Percentiles rank a stretch among this genome's conserved stretches.
phyloP scores from a whole-genome alignment of 306 rosid genomes.

The Gillenia trifoliata region DNA sequence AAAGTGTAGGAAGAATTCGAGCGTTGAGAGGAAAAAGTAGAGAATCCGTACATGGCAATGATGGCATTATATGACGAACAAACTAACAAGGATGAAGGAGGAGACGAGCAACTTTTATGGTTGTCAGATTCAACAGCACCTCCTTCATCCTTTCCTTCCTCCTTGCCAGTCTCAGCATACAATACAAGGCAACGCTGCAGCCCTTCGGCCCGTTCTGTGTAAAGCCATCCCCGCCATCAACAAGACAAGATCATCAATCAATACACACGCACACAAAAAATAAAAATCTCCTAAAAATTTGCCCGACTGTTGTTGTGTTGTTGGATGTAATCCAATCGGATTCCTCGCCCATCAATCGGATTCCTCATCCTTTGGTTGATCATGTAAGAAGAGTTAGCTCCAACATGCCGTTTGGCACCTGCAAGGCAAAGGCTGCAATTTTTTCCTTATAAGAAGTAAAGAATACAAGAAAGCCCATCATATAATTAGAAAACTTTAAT shows the following conservation, averaged over 20 bases:
- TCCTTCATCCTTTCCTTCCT: not conserved
- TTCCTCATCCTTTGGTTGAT: not conserved
- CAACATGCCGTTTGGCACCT: not conserved
- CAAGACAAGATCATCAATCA: not conserved
- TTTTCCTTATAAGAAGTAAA: not conserved
- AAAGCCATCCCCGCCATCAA: not conserved
- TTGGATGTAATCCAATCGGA: not conserved
- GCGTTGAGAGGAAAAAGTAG: not conserved
- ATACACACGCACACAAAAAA: no score
- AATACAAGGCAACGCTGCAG: not conserved
- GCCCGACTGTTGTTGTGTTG: not conserved
- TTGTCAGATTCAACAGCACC: not conserved
- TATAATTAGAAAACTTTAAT: not conserved
- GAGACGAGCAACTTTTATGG: no score
- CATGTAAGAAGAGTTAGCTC: not conserved
- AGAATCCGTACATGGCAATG: not conserved
- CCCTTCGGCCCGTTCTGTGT: not conserved
- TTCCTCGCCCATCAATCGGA: not conserved
- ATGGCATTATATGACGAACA: not conserved
- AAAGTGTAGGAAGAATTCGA: not conserved
- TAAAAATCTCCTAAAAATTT: no score
- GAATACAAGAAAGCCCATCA: not conserved
- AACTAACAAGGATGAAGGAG: not conserved
- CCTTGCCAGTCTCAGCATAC: not conserved
- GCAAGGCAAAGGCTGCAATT: not conserved